phyloP scores from a whole-genome alignment of 208 protist species.

The Trichomonas tenax region DNA sequence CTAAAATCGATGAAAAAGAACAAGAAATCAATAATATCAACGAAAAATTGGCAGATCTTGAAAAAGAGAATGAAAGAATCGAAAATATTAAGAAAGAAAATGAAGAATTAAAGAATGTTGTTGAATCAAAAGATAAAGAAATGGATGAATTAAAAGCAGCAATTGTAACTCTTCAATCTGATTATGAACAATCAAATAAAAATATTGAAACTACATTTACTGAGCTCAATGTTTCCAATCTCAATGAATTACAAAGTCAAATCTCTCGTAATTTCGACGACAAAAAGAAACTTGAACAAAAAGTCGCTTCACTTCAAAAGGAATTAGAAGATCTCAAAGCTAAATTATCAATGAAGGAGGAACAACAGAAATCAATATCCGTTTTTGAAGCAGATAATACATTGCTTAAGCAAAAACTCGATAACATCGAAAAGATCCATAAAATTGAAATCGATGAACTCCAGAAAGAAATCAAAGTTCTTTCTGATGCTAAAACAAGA shows the following conservation, averaged over 20 bases:
- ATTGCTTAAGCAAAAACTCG: neutral
- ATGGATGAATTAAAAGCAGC: neutral
- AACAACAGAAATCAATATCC: neutral
- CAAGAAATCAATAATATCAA: neutral
- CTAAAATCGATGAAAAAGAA: neutral
- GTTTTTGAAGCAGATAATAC: neutral
- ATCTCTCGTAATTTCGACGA: neutral
- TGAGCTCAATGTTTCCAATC: neutral
- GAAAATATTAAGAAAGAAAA: too few relatives aligned
- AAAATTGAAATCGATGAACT: neutral
- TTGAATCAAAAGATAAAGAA: neutral
- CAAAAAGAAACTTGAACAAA: neutral
- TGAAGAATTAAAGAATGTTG: too few relatives aligned
- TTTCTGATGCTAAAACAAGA: neutral
- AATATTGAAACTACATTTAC: neutral
- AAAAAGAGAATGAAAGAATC: too few relatives aligned
- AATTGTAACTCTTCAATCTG: neutral
- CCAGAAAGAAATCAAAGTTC: neutral
- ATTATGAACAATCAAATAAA: neutral
- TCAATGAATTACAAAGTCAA: neutral
- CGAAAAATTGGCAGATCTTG: neutral
- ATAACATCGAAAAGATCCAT: neutral
- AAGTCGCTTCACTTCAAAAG: neutral
- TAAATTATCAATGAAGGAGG: neutral
- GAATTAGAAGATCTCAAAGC: neutral